Base-by-base conservation (phyloP, 2,329 filamentous ascomycete genomes). In the Paecilomyces sp. region DNA sequence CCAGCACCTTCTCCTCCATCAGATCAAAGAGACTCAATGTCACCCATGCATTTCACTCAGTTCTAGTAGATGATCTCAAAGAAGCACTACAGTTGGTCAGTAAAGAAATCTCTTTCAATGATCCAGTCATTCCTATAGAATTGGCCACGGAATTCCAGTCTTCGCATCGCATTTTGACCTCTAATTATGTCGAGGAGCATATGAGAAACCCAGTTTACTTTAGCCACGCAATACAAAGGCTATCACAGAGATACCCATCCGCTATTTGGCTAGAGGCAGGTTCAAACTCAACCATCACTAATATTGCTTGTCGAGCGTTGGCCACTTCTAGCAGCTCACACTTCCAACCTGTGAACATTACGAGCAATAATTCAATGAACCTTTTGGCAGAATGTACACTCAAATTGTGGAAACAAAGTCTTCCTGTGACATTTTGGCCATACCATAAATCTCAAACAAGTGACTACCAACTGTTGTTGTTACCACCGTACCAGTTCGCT, bases 201-300 rank as follows among this genome's bases (percentile, higher is more conserved):
- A 74, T 78, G 65, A 63, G 79, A 1, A 50, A 74, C 0, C 77
- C 81, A 0, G 80, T 83, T 0, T 81, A 69, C 63, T 82, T 83
- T 65, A 53, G 69, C 3, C 68, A 80, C 2, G 80, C 73, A 13
- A 2, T 41, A 2, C 36, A 41, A 41, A 13, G 36, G 5, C 36
- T 41, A 11, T 15, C 36, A 6, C 13, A 41, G 13, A n/a, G n/a
- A n/a, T 15, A 41, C 36, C 36, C 36, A 41, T 41, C 36, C 2
- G 36, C 36, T 6, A 41, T 41, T 41, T 41, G 13, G 13, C 36
- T 41, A 13, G 36, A 41, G 5, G 36, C 36, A 5, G 36, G 36
- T 41, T 41, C 36, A 15, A n/a, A n/a, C 13, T 41, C 36, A 12
- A n/a, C 13, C 1, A 68, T 76, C 15, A 69, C 68, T 0, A 33